Base-by-base conservation (phyloP, 2,329 filamentous ascomycete species). In the Trichoderma sp. region DNA sequence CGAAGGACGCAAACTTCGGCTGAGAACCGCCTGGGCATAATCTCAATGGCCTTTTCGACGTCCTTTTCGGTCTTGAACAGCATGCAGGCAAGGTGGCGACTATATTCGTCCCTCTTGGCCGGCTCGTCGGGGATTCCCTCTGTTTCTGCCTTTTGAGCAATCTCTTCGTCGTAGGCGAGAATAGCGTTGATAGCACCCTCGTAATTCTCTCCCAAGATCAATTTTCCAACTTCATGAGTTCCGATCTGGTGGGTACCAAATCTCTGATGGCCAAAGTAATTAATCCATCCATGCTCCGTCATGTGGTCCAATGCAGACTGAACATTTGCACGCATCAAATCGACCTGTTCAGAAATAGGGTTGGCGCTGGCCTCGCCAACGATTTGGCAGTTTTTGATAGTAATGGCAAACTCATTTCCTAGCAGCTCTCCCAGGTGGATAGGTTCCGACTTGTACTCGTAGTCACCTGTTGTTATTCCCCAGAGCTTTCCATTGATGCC, bases 261-360 rank as follows among this genome's bases (percentile, higher is more conserved):
- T 27, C 95, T 89, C 80, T 99, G 95, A n/a, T 98, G 88, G 9
- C 95, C 95, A 75, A 94, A 99, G 81, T 98, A 99, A 80, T 99
- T 99, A 79, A 99, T 89, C 83, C 96, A 99, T 3, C 95, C 95
- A 53, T 90, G 86, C 52, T 88, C 80, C 65, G 85, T 83, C 72
- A 98, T 87, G 70, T 90, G 87, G 50, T 85, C 81, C 60, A 97
- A 81, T 1, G 92, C 84, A 15, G 84, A 78, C 67, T 83, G 83
- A 10, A 89, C 82, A 42, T 85, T 76, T 29, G 71, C 65, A 64
- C 72, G 74, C 53, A 81, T 71, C 37, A 72, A 71, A 17, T 76
- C 72, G 9, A 80, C 71, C 35, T 74, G 75, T 29, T 78, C 75
- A 5, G 70, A 45, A 7, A 77, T 67, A 0, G 75, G 48, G 27